Conservation (phyloP, 495 filamentous ascomycete species). For the Xylaria longipes region DNA sequence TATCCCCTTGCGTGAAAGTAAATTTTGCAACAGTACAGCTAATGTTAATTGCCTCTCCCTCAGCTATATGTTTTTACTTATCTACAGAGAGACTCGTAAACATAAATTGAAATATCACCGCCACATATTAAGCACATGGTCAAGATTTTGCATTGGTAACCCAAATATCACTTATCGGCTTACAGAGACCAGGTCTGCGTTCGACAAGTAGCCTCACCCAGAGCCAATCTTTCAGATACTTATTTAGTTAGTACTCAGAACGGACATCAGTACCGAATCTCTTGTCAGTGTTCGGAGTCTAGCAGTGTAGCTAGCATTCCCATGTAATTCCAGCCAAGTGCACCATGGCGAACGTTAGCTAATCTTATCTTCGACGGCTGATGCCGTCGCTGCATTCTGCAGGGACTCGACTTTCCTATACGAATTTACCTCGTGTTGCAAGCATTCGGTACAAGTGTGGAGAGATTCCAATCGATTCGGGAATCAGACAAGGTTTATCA, state of each 20-base stretch:
- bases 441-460: neutral
- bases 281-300: neutral
- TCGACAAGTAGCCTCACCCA: neutral
- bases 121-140: neutral
- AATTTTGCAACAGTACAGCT: neutral
- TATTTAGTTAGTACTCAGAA: neutral
- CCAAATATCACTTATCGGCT: too few species aligned
- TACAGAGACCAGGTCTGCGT: neutral
- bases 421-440: neutral
- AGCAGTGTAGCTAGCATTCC: neutral
- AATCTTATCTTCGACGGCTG: neutral
- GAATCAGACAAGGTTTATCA: neutral
- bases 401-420: neutral
- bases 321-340: neutral
- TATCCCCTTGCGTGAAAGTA: neutral
- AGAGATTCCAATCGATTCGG: neutral
- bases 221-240: neutral
- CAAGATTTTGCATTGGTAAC: too few species aligned
- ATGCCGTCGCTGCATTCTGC: neutral
- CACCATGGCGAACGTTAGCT: neutral
- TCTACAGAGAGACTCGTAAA: too few species aligned
- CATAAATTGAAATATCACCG: neutral
- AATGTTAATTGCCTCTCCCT: neutral
- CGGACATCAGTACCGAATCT: neutral
- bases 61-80: too few species aligned